A percentile compares a stretch with the other conserved stretches of the same genome.
Conservation (phyloP, 352 stramenopile species). For the Globisporangium alternatum region DNA sequence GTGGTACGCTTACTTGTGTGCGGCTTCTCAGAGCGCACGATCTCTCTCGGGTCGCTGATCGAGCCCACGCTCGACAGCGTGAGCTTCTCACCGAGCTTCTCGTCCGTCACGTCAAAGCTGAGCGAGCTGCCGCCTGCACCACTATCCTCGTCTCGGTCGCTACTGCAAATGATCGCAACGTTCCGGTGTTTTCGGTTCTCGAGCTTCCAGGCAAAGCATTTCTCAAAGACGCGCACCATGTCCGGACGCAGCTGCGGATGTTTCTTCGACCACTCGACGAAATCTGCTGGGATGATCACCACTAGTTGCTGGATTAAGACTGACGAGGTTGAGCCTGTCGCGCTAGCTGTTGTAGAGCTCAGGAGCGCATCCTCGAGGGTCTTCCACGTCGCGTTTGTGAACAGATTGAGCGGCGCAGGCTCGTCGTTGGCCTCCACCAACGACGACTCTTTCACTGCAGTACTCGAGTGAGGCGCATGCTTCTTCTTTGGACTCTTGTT, state of each 20-base stretch:
- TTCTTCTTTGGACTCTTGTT: conserved; percentile 14
- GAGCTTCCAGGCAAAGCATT: conserved; percentile 68
- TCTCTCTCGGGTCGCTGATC: conserved; percentile 38
- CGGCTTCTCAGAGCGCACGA: conserved; percentile 7
- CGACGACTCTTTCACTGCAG: not conserved
- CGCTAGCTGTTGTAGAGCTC: conserved; percentile 9
- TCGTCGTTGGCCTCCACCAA: not conserved
- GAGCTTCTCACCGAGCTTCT: conserved; percentile 55
- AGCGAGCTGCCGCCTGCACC: conserved; percentile 27
- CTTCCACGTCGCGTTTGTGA: conserved; percentile 61
- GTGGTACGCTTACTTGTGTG: conserved; percentile 9
- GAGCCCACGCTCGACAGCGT: conserved; percentile 50
- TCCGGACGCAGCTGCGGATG: conserved; percentile 38
- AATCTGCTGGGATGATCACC: conserved; percentile 45
- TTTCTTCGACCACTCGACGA: conserved; percentile 34
- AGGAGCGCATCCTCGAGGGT: conserved; percentile 47
- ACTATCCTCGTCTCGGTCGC: conserved; percentile 7
- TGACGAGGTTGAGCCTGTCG: not conserved
- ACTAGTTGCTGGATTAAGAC: conserved; percentile 52
- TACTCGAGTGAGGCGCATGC: not conserved
- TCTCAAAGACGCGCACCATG: conserved; percentile 57
- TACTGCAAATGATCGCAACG: conserved; percentile 43
- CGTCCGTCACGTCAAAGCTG: conserved; percentile 50
- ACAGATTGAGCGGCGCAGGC: conserved; percentile 25
- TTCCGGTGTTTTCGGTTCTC: conserved; percentile 27